Percentiles rank a stretch among this genome's conserved stretches.
These are phyloP conservation scores for Ceratobasidium sp. DNA, from an alignment of 1,284 basidiomycete genomes.

Conservation along the genomic window DNA sequence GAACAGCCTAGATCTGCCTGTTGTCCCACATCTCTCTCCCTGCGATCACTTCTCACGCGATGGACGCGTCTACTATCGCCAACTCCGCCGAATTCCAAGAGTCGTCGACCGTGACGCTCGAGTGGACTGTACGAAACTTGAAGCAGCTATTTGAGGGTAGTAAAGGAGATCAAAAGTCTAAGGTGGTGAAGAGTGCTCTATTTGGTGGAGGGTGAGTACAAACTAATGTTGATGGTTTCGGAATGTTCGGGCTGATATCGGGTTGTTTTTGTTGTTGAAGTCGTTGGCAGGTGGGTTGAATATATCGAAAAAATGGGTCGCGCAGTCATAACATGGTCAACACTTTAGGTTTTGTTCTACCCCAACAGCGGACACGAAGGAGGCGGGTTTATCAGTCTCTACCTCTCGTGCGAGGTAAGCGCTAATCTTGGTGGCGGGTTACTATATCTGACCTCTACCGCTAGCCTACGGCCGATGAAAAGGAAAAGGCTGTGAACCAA, in stretches of 20 bases:
- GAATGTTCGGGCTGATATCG: slow-evolving; percentile 2
- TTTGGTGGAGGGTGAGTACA: slow-evolving; percentile 69
- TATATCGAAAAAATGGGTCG: neutral
- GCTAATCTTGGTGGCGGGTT: slow-evolving; percentile 6
- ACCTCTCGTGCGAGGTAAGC: slow-evolving; percentile 83
- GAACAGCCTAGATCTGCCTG: neutral
- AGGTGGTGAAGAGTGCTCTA: slow-evolving; percentile 73
- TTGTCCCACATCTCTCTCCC: neutral
- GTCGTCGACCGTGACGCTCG: slow-evolving; percentile 74
- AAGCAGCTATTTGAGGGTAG: slow-evolving; percentile 78
- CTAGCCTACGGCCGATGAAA: slow-evolving; percentile 79
- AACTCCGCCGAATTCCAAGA: slow-evolving; percentile 63
- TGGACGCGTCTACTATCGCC: slow-evolving; percentile 49
- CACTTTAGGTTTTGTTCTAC: slow-evolving; percentile 83
- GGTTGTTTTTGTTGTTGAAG: slow-evolving; percentile 3
- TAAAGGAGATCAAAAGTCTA: slow-evolving; percentile 77
- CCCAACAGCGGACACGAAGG: slow-evolving; percentile 77
- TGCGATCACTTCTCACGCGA: neutral
- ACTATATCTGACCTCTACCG: slow-evolving; percentile 14
- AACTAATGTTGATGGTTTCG: neutral
- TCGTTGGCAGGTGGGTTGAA: slow-evolving; percentile 71
- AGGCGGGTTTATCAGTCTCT: slow-evolving; percentile 73
- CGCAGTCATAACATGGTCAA: slow-evolving; percentile 59
- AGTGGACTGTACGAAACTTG: slow-evolving; percentile 79
- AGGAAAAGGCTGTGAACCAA: slow-evolving; percentile 72